Evolutionary conservation across 495 filamentous ascomycete genomes (phyloP), one percentile per base, ranked within the genome.

Genomic region (Beverwykella pulmonaria): DNA sequence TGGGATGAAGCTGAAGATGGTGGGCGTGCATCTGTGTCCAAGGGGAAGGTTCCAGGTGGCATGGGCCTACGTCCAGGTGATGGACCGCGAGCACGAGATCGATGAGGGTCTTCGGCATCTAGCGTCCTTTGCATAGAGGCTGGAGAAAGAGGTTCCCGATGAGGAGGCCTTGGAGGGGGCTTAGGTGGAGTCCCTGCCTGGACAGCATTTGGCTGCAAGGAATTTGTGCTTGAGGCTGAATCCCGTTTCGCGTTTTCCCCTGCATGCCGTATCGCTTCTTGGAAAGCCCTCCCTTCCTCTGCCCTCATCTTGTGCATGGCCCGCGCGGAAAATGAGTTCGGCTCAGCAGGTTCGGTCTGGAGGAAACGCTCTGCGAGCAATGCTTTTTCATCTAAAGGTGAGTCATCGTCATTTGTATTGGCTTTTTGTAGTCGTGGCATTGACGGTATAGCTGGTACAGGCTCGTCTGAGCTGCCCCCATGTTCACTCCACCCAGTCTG

Each of bases 221-320:
- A 71, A 36, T 39, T 46, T 3, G 47, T 15, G 44, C 69, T 71
- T 4, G 65, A 68, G 10, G 15, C 55, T 6, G 69, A 71, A 47
- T 60, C 59, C 10, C 63, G 59, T 25, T 59, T 67, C 4, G 39
- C 19, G 19, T 47, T 39, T 15, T 53, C 50, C 6, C 26, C 29
- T 17, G 41, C 63, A 9, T 19, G 19, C 17, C 12, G 34, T 17
- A 23, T 30, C 10, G 53, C 69, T 15, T 70, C 62, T 15, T 88
- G 83, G 65, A 93, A 80, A 15, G 88, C 88, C 65, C 81, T 80
- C 6, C 87, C 90, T 77, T 93, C 90, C 20, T 89, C 89, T 26
- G 83, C 80, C 52, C 87, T 81, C 85, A 92, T 91, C 75, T 88
- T 82, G n/a, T 86, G 86, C 53, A 87, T 87, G 0, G 87, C 77